These are phyloP conservation scores for Pleurotus salmoneostramineus DNA, from an alignment of 768 basidiomycete genomes.

Conservation along the genomic window DNA sequence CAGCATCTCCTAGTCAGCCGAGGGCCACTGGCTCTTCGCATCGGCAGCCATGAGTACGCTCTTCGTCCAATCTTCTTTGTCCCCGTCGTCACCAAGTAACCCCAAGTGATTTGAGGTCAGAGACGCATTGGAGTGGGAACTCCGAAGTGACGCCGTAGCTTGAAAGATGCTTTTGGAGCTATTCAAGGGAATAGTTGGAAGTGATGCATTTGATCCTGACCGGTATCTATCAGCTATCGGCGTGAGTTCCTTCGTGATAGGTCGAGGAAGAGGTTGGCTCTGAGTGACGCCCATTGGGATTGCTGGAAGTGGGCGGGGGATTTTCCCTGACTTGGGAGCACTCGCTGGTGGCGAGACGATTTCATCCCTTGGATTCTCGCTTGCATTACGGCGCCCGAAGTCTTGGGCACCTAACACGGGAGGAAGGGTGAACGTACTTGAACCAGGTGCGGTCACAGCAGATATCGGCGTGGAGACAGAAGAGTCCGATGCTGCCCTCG, in stretches of 20 bases:
- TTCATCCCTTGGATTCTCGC: constrained; percentile 19
- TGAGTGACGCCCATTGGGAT: background rate
- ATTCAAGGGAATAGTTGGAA: constrained; percentile 1
- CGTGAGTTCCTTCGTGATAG: background rate
- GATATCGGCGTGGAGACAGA: constrained; percentile 48
- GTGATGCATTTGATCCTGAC: constrained; percentile 11
- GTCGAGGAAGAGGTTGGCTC: constrained; percentile 1
- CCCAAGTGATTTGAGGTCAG: constrained; percentile 41
- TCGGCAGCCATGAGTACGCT: constrained; percentile 74
- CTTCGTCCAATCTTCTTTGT: constrained; percentile 67
- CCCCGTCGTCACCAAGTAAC: constrained; percentile 40
- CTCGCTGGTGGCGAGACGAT: background rate
- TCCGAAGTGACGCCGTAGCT: constrained; percentile 8
- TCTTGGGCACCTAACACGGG: constrained; percentile 58
- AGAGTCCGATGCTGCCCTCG: constrained; percentile 41
- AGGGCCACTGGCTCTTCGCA: constrained; percentile 30
- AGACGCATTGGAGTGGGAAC: constrained; percentile 17
- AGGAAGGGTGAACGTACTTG: constrained; percentile 42
- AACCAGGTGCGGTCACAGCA: constrained; percentile 57
- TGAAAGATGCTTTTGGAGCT: constrained; percentile 8
- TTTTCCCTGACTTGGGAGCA: background rate
- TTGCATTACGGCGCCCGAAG: constrained; percentile 37
- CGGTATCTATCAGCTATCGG: constrained; percentile 12
- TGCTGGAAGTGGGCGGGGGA: background rate
- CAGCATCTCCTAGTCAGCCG: background rate